These are phyloP conservation scores for Brassica rapa DNA, from an alignment of 345 rosid species.

Conservation along the genomic window DNA sequence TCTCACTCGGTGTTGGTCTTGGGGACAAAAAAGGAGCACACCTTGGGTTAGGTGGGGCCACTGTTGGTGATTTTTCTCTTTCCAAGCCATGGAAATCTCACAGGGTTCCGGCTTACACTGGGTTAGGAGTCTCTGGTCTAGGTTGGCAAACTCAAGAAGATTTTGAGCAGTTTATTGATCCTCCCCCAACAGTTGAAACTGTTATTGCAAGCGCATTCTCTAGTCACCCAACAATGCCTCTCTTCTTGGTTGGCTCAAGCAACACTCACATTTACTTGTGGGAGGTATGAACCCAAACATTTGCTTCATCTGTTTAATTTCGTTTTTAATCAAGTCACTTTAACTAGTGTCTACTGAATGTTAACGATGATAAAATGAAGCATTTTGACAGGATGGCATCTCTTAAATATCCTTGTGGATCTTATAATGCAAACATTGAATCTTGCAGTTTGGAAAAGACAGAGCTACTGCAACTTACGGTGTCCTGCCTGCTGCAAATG, in stretches of 20 bases:
- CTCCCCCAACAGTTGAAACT: constrained; percentile 70
- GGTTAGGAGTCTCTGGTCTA: constrained; percentile 66
- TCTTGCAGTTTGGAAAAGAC: constrained; percentile 73
- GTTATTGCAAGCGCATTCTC: constrained; percentile 78
- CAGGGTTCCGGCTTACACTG: constrained; percentile 64
- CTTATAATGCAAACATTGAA: constrained; percentile 38
- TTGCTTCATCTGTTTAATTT: constrained; percentile 3
- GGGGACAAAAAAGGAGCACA: constrained; percentile 73
- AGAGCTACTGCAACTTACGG: constrained; percentile 92
- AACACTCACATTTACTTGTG: constrained; percentile 86
- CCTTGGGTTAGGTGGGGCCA: constrained; percentile 78
- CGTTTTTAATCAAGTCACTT: not conserved
- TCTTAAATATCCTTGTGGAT: not conserved
- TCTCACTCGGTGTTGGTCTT: constrained; percentile 74
- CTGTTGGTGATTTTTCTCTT: constrained; percentile 54
- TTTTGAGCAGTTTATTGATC: constrained; percentile 67
- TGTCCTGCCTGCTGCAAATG: constrained; percentile 81
- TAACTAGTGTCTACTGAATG: not conserved
- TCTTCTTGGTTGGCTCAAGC: constrained; percentile 93
- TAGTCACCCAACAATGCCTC: constrained; percentile 85
- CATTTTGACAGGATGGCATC: too few relatives aligned
- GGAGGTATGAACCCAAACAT: constrained; percentile 65
- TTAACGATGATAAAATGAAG: not conserved
- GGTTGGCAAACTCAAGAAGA: constrained; percentile 86
- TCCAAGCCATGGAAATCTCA: constrained; percentile 58